Conservation (phyloP, 306 rosid genomes). For the Acacia acuminata region DNA sequence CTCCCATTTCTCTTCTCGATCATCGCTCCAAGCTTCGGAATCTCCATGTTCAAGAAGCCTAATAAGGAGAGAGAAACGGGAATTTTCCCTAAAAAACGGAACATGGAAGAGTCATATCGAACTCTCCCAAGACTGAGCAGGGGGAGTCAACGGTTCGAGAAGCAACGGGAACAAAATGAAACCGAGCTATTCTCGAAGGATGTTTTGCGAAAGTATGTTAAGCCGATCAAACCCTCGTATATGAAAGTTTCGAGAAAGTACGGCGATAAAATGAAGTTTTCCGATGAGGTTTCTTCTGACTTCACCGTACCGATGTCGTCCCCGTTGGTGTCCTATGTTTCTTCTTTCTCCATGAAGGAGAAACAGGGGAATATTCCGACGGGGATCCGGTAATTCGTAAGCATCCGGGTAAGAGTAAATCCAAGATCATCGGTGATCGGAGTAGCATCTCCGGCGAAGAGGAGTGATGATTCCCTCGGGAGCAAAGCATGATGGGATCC, state of each 20-base stretch:
- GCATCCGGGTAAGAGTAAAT: conserved; percentile 74
- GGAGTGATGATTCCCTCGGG: conserved; percentile 73
- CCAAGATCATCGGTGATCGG: conserved; percentile 42
- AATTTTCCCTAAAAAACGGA: conserved; percentile 31
- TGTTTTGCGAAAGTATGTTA: conserved; percentile 51
- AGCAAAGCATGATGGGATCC: conserved; percentile 85
- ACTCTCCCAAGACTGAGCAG: conserved; percentile 44
- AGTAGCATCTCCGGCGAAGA: conserved; percentile 43
- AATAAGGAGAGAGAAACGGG: conserved; percentile 37
- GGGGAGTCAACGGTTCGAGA: conserved; percentile 52
- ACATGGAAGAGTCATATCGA: conserved; percentile 33
- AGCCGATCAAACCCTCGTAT: conserved; percentile 52
- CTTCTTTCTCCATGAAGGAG: conserved; percentile 39
- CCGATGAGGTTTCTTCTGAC: conserved; percentile 19
- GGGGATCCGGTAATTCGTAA: conserved; percentile 55
- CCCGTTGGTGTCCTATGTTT: conserved; percentile 36
- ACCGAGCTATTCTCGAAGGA: conserved; percentile 67
- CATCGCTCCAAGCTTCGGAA: conserved; percentile 79
- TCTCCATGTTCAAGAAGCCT: conserved; percentile 58
- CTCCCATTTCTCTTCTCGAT: conserved; percentile 69
- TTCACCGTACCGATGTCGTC: conserved; percentile 37
- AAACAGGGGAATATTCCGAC: conserved; percentile 53
- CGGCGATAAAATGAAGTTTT: conserved; percentile 32
- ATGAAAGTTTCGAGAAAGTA: conserved; percentile 42
- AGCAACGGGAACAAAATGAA: conserved; percentile 40